These are phyloP conservation scores for Solanum pimpinellifolium DNA, from an alignment of 257 asterid species.

Conservation along the genomic window DNA sequence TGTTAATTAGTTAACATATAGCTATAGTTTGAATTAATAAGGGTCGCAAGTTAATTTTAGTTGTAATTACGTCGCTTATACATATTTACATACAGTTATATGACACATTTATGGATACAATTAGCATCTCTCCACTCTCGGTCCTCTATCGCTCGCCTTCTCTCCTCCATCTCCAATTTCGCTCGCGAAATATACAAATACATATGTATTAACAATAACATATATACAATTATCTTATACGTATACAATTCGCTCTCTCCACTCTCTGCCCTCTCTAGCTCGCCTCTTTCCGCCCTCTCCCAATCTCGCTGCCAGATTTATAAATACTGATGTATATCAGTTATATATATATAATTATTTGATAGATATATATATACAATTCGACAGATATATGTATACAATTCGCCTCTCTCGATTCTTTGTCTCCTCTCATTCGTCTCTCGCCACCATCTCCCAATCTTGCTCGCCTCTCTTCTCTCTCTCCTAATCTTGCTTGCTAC, in stretches of 20 bases:
- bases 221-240: too few species aligned
- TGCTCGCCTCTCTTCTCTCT: too few species aligned
- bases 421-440: background rate
- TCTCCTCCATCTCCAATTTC: too few species aligned
- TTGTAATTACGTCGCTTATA: background rate
- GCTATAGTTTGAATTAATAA: too few species aligned
- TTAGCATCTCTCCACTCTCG: accelerated
- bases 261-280: background rate
- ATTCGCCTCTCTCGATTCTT: background rate
- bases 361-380: too few species aligned
- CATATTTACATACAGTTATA: too few species aligned
- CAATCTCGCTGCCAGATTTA: background rate
- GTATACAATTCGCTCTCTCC: background rate
- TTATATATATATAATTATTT: too few species aligned
- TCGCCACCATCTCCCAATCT: background rate
- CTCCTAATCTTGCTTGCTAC: too few species aligned
- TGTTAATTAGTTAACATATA: too few species aligned
- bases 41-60: background rate
- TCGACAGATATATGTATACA: too few species aligned
- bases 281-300: background rate
- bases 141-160: background rate
- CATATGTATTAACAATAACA: too few species aligned
- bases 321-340: background rate
- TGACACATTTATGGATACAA: background rate
- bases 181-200: background rate